phyloP scores from a whole-genome alignment of 1,284 basidiomycete species.

The Dichomitus squalens region DNA sequence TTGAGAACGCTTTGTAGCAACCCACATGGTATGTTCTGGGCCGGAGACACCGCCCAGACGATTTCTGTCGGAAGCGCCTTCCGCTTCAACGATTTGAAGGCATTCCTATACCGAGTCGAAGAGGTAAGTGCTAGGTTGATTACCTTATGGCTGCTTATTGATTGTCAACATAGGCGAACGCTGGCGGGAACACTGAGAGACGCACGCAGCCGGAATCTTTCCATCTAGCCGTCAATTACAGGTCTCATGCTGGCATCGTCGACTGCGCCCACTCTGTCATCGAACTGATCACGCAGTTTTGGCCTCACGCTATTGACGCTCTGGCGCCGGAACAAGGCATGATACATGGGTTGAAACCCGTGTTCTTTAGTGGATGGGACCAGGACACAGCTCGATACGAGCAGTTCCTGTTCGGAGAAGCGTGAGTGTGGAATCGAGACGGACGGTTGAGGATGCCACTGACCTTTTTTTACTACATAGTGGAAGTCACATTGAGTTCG shows the following conservation, averaged over 20 bases:
- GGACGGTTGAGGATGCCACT: no score
- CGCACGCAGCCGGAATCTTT: constrained; percentile 47
- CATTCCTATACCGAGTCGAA: constrained; percentile 62
- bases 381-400: constrained; percentile 53
- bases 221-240: constrained; percentile 66
- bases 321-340: constrained; percentile 60
- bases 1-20: constrained; percentile 62
- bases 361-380: constrained; percentile 57
- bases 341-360: constrained; percentile 59
- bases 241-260: constrained; percentile 68
- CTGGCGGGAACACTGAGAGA: no score
- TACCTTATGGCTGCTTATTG: no score
- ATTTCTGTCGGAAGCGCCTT: constrained; percentile 77
- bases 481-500: background rate
- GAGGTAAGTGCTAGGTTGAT: constrained; percentile 44
- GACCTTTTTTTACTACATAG: background rate
- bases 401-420: constrained; percentile 55
- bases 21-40: constrained; percentile 73
- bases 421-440: constrained; percentile 30
- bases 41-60: constrained; percentile 79
- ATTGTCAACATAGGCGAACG: no score
- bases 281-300: constrained; percentile 59
- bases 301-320: constrained; percentile 66
- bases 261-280: constrained; percentile 66
- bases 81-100: constrained; percentile 70